Conservation (phyloP, 352 stramenopile species). For the Phytopythium kandeliae region DNA sequence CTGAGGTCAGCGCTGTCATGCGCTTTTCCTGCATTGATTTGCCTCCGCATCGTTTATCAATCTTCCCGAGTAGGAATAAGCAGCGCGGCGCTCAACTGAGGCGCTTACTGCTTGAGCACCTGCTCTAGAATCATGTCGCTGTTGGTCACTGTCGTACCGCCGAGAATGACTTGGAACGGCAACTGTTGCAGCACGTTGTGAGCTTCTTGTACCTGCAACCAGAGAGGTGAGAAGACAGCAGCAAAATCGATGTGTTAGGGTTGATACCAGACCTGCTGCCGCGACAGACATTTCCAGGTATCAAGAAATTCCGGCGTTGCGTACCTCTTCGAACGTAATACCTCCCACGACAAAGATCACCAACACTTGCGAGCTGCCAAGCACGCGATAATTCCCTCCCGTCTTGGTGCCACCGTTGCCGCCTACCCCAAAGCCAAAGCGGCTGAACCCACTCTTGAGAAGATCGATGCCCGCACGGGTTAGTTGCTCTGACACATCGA, state of each 20-base stretch:
- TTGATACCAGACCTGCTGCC: too few relatives aligned
- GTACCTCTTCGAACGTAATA: constrained; percentile 73
- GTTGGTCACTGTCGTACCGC: constrained; percentile 71
- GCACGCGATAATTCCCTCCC: constrained; percentile 14
- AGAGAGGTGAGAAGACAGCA: background rate
- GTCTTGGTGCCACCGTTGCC: constrained; percentile 11
- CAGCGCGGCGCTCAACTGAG: background rate
- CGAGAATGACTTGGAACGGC: constrained; percentile 59
- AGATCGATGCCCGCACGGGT: constrained; percentile 72
- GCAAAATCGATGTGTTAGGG: too few relatives aligned
- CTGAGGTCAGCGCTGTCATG: background rate
- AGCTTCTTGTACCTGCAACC: constrained; percentile 55
- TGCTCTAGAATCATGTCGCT: constrained; percentile 55
- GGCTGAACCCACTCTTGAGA: constrained; percentile 78
- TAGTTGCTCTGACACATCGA: constrained; percentile 74
- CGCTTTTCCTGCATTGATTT: background rate
- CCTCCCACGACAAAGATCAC: constrained; percentile 75
- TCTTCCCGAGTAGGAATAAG: too few relatives aligned
- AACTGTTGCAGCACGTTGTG: constrained; percentile 42
- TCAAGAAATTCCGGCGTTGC: too few relatives aligned
- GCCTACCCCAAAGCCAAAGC: constrained; percentile 56
- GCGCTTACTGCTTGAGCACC: constrained; percentile 21
- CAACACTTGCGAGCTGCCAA: constrained; percentile 37
- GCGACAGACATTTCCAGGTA: too few relatives aligned
- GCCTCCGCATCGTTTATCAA: too few relatives aligned